A percentile compares a stretch with the other conserved stretches of the same genome.
Evolutionary conservation across 2,329 filamentous ascomycete species (phyloP).

Genomic region (Clarireedia monteithiana): DNA sequence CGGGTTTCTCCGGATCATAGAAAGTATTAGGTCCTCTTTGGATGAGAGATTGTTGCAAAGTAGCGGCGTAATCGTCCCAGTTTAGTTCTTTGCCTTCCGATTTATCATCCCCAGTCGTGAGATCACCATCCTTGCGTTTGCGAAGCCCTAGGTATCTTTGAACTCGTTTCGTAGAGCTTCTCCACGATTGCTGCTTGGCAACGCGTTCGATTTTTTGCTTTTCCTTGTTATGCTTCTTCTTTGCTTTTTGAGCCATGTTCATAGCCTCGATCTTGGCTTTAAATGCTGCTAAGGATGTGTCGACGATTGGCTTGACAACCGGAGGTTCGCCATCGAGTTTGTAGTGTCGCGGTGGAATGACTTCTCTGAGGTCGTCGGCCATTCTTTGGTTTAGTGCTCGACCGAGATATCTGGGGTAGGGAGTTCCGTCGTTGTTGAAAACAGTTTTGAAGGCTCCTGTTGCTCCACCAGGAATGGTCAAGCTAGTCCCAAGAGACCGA

Average conservation of each 20-base stretch:
- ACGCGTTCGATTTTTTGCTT: constrained; percentile 40
- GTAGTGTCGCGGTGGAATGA: constrained; percentile 27
- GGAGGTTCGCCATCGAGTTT: constrained; percentile 24
- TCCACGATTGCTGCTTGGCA: constrained; percentile 43
- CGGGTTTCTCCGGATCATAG: constrained; percentile 38
- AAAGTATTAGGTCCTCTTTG: constrained; percentile 20
- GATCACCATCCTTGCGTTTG: constrained; percentile 17
- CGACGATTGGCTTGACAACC: constrained; percentile 25
- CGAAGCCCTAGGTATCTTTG: constrained; percentile 67
- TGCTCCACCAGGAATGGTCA: constrained; percentile 49
- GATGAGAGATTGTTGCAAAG: constrained; percentile 21
- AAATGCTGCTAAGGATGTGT: constrained; percentile 39
- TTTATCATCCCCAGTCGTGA: neutral
- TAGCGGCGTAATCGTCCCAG: constrained; percentile 21
- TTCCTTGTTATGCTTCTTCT: constrained; percentile 38
- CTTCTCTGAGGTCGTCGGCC: constrained; percentile 17
- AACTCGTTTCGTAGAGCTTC: constrained; percentile 50
- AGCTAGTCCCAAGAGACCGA: constrained; percentile 40
- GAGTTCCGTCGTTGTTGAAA: constrained; percentile 53
- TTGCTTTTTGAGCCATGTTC: constrained; percentile 41
- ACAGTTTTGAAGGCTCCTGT: constrained; percentile 49
- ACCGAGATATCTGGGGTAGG: constrained; percentile 61
- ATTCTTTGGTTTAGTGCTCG: constrained; percentile 39
- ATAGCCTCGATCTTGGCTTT: constrained; percentile 45
- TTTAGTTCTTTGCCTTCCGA: constrained; percentile 17